Evolutionary conservation across 139 green algal genomes (phyloP), one percentile per base, ranked within the genome.

Genomic region (Eudorina sp.): DNA sequence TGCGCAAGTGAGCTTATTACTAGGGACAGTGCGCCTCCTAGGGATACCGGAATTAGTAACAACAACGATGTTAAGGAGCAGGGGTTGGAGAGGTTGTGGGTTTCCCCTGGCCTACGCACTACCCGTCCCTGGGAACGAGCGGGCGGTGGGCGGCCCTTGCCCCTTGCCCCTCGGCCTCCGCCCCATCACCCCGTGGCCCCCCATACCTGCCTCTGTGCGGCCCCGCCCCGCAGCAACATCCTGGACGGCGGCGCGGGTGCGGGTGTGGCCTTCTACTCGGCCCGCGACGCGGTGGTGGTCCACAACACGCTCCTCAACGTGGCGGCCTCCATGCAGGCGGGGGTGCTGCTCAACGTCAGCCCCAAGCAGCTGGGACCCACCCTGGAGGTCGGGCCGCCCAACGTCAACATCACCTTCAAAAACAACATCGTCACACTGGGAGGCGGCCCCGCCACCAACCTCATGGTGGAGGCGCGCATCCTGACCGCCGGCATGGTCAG

Each of bases 381-480:
- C 41, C 0, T 4, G 5, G 74, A 84, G 58, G 9, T 9, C n/a
- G 85, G 31, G 8, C 38, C 85, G 41, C 85, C 85, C 43, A 89
- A 89, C 58, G 40, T 46, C 74, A 84, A 89, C 85, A 89, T 89
- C 73, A 89, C 85, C 31, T 85, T 89, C 45, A 34, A 36, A 3
- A 84, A 84, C 53, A 89, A 85, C 58, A 66, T 78, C 31, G 41
- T 89, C 13, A 72, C 58, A 0, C 73, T 89, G 21, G 74, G 51
- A 21, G 51, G 38, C 31, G 21, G 25, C 16, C 1, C 38, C 53
- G 38, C 13, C 68, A 23, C 69, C 45, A 45, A 45, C 31, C 73
- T 76, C 4, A 70, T 89, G 85, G n/a, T 89, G 31, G 85, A 89
- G 73, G 29, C 74, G 34, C 85, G 85, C 6, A 38, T 77, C 13